phyloP scores from a whole-genome alignment of 805 yeast genomes.

The Zygotorulaspora sp. region DNA sequence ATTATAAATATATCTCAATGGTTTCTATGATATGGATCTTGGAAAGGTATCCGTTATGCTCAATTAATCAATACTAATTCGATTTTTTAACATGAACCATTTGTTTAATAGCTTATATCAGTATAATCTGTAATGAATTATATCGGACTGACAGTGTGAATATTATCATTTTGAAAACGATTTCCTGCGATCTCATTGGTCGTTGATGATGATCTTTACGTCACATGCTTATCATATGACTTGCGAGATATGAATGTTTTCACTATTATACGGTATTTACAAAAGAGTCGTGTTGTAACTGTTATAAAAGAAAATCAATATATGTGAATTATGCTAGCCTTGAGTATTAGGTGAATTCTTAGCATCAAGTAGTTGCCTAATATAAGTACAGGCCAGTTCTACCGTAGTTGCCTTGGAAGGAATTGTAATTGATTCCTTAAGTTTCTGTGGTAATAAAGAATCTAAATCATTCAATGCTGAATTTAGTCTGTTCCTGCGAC shows the following conservation, averaged over 20 bases:
- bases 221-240: constrained; percentile 1
- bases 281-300: too few relatives aligned
- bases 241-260: too few relatives aligned
- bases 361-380: constrained; percentile 42
- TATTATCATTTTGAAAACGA: too few relatives aligned
- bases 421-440: constrained; percentile 53
- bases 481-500: constrained; percentile 89
- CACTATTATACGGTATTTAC: too few relatives aligned
- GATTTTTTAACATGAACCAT: neutral
- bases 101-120: neutral
- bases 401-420: constrained; percentile 95
- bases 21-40: neutral
- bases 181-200: constrained; percentile 11
- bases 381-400: constrained; percentile 76
- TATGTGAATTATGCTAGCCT: neutral
- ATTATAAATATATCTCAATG: neutral
- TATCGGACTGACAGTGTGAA: constrained; percentile 4
- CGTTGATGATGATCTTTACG: neutral
- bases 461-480: constrained; percentile 75
- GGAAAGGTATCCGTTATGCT: neutral
- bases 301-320: too few relatives aligned
- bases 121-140: neutral
- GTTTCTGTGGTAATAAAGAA: constrained; percentile 56
- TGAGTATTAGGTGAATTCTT: constrained; percentile 26
- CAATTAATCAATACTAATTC: neutral